Percentiles rank a stretch among this genome's conserved stretches.
Evolutionary conservation across 2,329 filamentous ascomycete genomes (phyloP).

Genomic region (Claviceps sp.): DNA sequence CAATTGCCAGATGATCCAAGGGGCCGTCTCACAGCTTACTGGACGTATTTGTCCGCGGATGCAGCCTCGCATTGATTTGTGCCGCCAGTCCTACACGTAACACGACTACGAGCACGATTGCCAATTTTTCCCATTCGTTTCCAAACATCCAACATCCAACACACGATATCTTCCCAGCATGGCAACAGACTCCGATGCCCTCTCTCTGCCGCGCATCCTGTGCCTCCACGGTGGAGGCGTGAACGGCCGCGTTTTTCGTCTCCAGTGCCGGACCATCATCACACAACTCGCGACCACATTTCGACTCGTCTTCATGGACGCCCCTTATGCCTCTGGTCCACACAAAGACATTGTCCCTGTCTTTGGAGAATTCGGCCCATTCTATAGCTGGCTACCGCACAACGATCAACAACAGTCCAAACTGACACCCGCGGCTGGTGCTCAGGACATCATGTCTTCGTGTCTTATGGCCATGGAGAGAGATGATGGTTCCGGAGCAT

Average conservation of each 20-base stretch:
- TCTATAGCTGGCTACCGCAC: slow-evolving; percentile 50
- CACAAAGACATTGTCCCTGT: slow-evolving; percentile 50
- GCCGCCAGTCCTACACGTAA: too few relatives aligned
- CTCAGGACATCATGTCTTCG: slow-evolving; percentile 25
- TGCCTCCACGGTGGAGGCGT: slow-evolving; percentile 73
- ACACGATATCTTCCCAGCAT: background rate
- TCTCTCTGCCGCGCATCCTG: slow-evolving; percentile 50
- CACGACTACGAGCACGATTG: too few relatives aligned
- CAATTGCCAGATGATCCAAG: too few relatives aligned
- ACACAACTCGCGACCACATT: slow-evolving; percentile 40
- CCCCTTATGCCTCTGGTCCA: slow-evolving; percentile 47
- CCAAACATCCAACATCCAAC: too few relatives aligned
- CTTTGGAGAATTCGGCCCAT: slow-evolving; percentile 54
- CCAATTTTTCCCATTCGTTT: too few relatives aligned
- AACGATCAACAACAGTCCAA: slow-evolving; percentile 25
- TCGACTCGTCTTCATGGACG: slow-evolving; percentile 61
- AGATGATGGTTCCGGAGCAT: slow-evolving; percentile 42
- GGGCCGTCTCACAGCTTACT: too few relatives aligned
- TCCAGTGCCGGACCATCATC: slow-evolving; percentile 47
- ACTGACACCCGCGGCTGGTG: slow-evolving; percentile 34
- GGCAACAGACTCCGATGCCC: slow-evolving; percentile 3
- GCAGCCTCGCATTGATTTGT: too few relatives aligned
- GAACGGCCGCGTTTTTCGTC: slow-evolving; percentile 54
- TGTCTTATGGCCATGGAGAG: slow-evolving; percentile 34
- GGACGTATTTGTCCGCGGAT: too few relatives aligned